phyloP scores from a whole-genome alignment of 352 stramenopile genomes.

The Phytophthora kernoviae region DNA sequence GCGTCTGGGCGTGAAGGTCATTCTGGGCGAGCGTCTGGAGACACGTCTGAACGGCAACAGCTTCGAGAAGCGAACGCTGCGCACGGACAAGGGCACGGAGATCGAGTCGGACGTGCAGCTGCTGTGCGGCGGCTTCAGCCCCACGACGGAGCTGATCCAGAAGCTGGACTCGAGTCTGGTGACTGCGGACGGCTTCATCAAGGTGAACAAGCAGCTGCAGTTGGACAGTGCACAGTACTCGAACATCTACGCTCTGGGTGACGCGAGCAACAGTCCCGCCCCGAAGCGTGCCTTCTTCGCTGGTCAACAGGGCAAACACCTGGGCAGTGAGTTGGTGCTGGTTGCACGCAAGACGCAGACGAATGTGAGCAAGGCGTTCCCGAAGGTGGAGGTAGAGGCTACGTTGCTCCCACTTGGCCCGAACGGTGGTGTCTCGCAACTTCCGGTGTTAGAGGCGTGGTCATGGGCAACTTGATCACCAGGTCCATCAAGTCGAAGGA shows the following conservation, averaged over 20 bases:
- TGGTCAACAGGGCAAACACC: conserved; percentile 45
- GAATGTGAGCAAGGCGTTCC: conserved; percentile 45
- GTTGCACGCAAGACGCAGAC: conserved; percentile 45
- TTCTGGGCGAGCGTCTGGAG: conserved; percentile 47
- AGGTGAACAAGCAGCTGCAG: conserved; percentile 53
- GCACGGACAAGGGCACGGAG: conserved; percentile 51
- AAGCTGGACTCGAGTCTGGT: conserved; percentile 42
- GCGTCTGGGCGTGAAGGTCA: conserved; percentile 49
- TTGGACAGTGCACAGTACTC: conserved; percentile 45
- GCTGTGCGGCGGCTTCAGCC: conserved; percentile 43
- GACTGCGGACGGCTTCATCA: conserved; percentile 40
- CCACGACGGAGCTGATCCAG: conserved; percentile 42
- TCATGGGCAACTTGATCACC: conserved; percentile 60
- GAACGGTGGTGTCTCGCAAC: conserved; percentile 54
- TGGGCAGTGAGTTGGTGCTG: conserved; percentile 39
- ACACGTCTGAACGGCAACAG: conserved; percentile 37
- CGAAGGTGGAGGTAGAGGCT: conserved; percentile 36
- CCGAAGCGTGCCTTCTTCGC: conserved; percentile 52
- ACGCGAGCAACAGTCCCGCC: conserved; percentile 50
- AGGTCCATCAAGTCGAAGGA: conserved; percentile 53
- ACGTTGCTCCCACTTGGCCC: conserved; percentile 57
- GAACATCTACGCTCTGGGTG: conserved; percentile 60
- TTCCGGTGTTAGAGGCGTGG: conserved; percentile 53
- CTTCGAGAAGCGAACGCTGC: conserved; percentile 50
- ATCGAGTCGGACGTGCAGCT: conserved; percentile 58